These are phyloP conservation scores for Neurospora sp. DNA, from an alignment of 495 filamentous ascomycete genomes.

Conservation along the genomic window DNA sequence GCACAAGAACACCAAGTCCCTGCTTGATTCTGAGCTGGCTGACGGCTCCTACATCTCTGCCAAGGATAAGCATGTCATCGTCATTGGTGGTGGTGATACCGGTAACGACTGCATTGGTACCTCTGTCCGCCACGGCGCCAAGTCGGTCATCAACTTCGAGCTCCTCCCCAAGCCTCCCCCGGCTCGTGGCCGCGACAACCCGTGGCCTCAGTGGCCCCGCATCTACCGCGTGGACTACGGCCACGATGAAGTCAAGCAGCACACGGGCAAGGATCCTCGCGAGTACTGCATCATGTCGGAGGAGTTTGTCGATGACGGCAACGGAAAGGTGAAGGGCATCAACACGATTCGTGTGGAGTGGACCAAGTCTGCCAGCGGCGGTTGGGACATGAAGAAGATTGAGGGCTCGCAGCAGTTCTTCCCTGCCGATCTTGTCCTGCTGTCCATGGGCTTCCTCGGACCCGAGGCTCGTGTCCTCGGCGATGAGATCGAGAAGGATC, in stretches of 20 bases:
- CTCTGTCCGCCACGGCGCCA: constrained; percentile 93
- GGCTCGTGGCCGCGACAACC: constrained; percentile 93
- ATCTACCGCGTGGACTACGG: constrained; percentile 99
- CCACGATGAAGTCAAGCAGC: constrained; percentile 92
- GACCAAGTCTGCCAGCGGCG: constrained; percentile 80
- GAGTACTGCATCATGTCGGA: constrained; percentile 99
- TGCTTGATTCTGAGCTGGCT: constrained; percentile 82
- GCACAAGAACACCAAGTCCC: constrained; percentile 96
- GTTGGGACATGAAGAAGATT: constrained; percentile 99
- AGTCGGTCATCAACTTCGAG: constrained; percentile 96
- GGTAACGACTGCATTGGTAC: constrained; percentile 99
- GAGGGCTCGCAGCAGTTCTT: constrained; percentile 95
- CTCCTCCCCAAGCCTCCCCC: constrained; percentile 88
- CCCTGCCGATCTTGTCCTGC: constrained; percentile 88
- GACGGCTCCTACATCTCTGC: constrained; percentile 92
- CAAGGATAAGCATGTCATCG: constrained; percentile 92
- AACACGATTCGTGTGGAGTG: constrained; percentile 97
- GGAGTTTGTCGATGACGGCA: constrained; percentile 91
- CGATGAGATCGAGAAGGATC: constrained; percentile 81
- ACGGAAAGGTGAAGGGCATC: constrained; percentile 86
- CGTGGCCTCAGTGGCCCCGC: constrained; percentile 98
- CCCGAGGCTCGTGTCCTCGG: constrained; percentile 86
- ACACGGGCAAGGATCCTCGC: constrained; percentile 93
- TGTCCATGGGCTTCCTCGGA: constrained; percentile 98
- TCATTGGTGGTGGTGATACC: constrained; percentile 97